Evolutionary conservation across 108 stramenopile genomes (phyloP), one percentile per base, ranked within the genome.

Genomic region (Cyclotella sp.): DNA sequence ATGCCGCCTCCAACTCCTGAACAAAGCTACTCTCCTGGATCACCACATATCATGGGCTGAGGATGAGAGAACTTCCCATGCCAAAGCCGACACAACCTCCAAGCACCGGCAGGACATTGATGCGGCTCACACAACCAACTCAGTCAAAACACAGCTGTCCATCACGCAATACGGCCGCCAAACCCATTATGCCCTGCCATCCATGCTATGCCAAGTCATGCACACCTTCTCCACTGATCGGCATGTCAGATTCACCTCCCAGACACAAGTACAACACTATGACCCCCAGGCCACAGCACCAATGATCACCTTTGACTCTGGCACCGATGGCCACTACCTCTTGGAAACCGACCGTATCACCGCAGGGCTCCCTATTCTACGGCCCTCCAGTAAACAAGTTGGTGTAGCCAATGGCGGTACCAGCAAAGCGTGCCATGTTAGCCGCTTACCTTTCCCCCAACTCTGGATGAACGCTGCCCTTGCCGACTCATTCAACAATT

Each of bases 321-420:
- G 61, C 61, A 34, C 61, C 24, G 61, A 58, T 21, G 26, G 26
- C 19, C 49, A 51, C 19, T 51, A 51, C 49, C 34, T 34, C 34
- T 34, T 6, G 6, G 34, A 34, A 34, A 28, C 22, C 6, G 57
- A 58, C 15, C 22, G 57, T 14, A 7, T 21, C 13, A 21, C 12
- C 2, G 22, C 27, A 14, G 19, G 22, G 26, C 27, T 58, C 22
- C 57, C 57, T 26, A 58, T 58, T 24, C 27, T 58, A 58, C 3
- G 27, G 13, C 16, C 16, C 3, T 58, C 57, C 13, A 58, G 19
- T 9, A 24, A 9, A 58, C 57, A 21, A 3, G 57, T 58, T 21
- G 57, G 26, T 22, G 15, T 58, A 21, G 57, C 39, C 61, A 63
- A 63, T 34, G 61, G 61, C 34, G 39, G 61, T 12, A 41, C 39